Evolutionary conservation across 2,329 filamentous ascomycete genomes (phyloP), one percentile per base, ranked within the genome.

Genomic region (Pseudogymnoascus sp.): DNA sequence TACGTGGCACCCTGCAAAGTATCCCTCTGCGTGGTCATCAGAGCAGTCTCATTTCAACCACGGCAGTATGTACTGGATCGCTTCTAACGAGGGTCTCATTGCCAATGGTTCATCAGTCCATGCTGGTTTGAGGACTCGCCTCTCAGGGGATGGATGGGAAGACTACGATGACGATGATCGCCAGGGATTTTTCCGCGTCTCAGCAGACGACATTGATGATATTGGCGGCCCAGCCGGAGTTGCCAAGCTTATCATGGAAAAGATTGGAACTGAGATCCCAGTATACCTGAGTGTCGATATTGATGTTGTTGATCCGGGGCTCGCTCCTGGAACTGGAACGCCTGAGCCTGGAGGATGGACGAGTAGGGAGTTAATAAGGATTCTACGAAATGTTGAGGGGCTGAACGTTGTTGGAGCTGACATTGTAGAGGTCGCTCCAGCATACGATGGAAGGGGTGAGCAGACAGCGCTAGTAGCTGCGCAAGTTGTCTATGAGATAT

Each of bases 331-430:
- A 1, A 96, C 91, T 0, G 93, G 92, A 1, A 96, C 92, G 0
- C 92, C 92, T 0, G 92, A 96, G 78, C 89, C 91, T 0, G 92
- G 93, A 64, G 92, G 92, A 38, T 96, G 92, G 92, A 95, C 90
- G 5, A 96, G 89, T 19, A 81, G 92, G 61, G 93, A 96, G 78
- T 79, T 96, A 69, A 93, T 96, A 67, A 81, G 89, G 11, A 91
- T 96, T 64, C 76, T 96, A 72, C 80, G 91, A 33, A 91, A 90
- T 0, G 83, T 96, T 44, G 92, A 96, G 77, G 83, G 80, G 0
- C 74, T 96, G 73, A 96, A 96, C 72, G 77, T 96, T 3, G 90
- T 96, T 3, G 93, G 91, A 1, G 93, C 91, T 0, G 93, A 96
- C 76, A 84, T 96, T 59, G 93, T 97, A 4, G 93, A 96, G 79